Evolutionary conservation across 352 stramenopile species (phyloP), one percentile per base, ranked within the genome.

Genomic region (Peronospora tabacina): DNA sequence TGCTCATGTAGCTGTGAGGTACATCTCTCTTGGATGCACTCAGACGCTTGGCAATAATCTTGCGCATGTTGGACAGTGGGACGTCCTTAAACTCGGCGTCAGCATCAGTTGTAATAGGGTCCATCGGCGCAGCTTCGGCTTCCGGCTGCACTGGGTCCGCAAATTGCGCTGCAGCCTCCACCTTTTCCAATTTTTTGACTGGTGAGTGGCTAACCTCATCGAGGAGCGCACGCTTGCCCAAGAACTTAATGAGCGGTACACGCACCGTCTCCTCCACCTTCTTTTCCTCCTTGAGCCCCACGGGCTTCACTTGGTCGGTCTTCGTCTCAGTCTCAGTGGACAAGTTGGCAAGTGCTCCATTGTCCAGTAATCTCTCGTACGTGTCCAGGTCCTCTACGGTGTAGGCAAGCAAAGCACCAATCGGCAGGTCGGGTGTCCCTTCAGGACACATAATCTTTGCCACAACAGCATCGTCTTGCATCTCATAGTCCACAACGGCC

Each of bases 1-100:
- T 94, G 51, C 88, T 95, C 44, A 83, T 80, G 69, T 99, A 99
- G 66, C 95, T 93, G 74, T 99, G 96, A 22, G 97, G 96, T 43
- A 98, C 93, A 8, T 86, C 85, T 30, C 85, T 70, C 80, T 99
- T 99, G 49, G 88, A 98, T 63, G 98, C 89, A 4, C 95, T 96
- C 19, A 99, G 76, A 17, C 97, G 91, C 61, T 96, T 95, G 22
- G 96, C 95, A 59, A 99, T 99, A 57, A 99, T 91, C 73, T 99
- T 99, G 52, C 96, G 84, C 94, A 99, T 99, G 70, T 97, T 96
- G 49, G 74, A 94, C 28, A 95, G 75, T 37, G 90, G 70, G 22
- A 91, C 66, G 64, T 97, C 88, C 16, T 81, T 75, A 62, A 76
- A 97, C 39, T 72, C 57, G 26, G 66, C 70, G 40, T 72, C 58